Base-by-base conservation (phyloP, 441 rosid genomes). In the Bocquillonia castaneifolia region DNA sequence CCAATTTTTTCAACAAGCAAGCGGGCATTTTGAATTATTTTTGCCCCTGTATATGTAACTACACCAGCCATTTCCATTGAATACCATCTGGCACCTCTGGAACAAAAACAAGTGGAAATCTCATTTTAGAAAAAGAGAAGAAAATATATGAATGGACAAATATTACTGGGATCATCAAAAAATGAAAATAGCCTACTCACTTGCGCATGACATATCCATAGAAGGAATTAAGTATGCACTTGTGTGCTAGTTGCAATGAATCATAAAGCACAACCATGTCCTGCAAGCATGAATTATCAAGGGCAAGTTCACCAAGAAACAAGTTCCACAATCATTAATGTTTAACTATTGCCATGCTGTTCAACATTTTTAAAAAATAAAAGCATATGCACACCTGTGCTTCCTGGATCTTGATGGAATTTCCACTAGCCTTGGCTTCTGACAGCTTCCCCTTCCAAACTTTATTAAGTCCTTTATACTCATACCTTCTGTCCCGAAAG, bases 41-140 rank as follows among this genome's bases (percentile, higher is more conserved):
- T 95, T 75, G 98, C 99, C 73, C 99, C 99, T 64, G 98, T 95
- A 78, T 95, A 92, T 23, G 99, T 95, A 76, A 95, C 99, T 63
- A 92, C 99, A 71, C 99, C 98, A 74, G 99, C 99, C 99, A 95
- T 95, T 88, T 95, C 99, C 99, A 92, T 95, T 29, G 99, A 95
- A 81, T 92, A 95, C 99, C 99, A 92, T 82, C 99, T 90, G 77
- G 99, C 99, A 75, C 99, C 99, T 85, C 99, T 94, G 76, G 65
- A 74, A 67, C 63, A 75, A 45, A 76, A 74, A 69, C 71, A 71
- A 59, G 61, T 57, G 68, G 64, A 64, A 64, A 57, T 70, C 69
- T 70, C 67, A 74, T 64, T 71, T 74, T 59, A n/a, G 74, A 74
- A 66, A 51, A 66, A 48, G 25, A 48, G 45, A 53, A 64, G 62